Evolutionary conservation across 805 yeast species (phyloP).

Genomic region (Jamesozyma rosinii): DNA sequence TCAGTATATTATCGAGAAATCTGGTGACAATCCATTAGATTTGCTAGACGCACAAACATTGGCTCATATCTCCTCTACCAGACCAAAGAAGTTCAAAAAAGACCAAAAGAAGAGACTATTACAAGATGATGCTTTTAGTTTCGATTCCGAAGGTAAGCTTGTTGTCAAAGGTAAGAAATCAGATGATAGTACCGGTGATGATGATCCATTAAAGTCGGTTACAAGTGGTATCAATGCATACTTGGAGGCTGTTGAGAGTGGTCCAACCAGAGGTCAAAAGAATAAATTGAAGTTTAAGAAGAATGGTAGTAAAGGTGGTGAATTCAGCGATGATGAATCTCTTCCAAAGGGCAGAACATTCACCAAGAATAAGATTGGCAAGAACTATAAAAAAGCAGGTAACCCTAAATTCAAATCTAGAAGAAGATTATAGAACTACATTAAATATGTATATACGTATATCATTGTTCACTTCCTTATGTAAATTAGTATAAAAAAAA

Average conservation of each 20-base stretch:
- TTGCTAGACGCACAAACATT: slow-evolving; percentile 76
- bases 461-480: not conserved
- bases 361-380: slow-evolving; percentile 21
- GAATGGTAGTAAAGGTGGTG: slow-evolving; percentile 44
- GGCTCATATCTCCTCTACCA: slow-evolving; percentile 81
- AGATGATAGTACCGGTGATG: slow-evolving; percentile 17
- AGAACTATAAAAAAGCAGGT: slow-evolving; percentile 16
- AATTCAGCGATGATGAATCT: slow-evolving; percentile 43
- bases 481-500: not conserved
- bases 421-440: slow-evolving; percentile 14
- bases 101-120: slow-evolving; percentile 31
- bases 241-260: slow-evolving; percentile 85
- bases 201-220: slow-evolving; percentile 38
- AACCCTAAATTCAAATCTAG: slow-evolving; percentile 23
- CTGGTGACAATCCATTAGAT: slow-evolving; percentile 74
- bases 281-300: slow-evolving; percentile 83
- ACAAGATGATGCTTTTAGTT: slow-evolving; percentile 25
- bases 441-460: not conserved
- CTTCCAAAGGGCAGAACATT: slow-evolving; percentile 17
- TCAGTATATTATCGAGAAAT: slow-evolving; percentile 63
- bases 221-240: slow-evolving; percentile 77
- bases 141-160: slow-evolving; percentile 30
- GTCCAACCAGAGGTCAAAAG: slow-evolving; percentile 88
- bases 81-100: slow-evolving; percentile 52
- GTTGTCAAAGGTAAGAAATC: slow-evolving; percentile 29